Base-by-base conservation (phyloP, 2,329 filamentous ascomycete species). In the Phyllosticta citribraziliensis region DNA sequence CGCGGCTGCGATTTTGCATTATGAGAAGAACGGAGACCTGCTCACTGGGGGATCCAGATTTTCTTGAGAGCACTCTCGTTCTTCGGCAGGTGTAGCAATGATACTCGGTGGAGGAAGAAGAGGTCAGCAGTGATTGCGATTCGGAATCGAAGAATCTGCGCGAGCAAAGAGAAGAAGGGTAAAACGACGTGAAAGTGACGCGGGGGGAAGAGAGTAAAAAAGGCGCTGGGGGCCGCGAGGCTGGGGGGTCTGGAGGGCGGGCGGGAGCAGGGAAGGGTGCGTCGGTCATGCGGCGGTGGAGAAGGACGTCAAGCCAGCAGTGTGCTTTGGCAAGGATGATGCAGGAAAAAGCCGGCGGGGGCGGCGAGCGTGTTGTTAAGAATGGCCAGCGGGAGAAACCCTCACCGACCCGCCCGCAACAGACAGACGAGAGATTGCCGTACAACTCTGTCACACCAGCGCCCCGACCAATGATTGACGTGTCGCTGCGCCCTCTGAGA, bases 1-100 rank as follows among this genome's bases (percentile, higher is more conserved):
- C 68, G 72, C 71, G 72, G 70, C 70, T 75, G 72, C 72, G 73
- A 75, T 70, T 70, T 73, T 72, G 72, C 73, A 75, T 75, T 69
- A 71, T 75, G 73, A 74, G 73, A 74, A 70, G 71, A 69, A 70
- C 60, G 57, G 55, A 55, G 52, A 69, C 69, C n/a, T 55, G 72
- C 71, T 73, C 71, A 52, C 58, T 60, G 58, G 40, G 40, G 11
- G 33, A 12, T 55, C 58, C 58, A 60, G 52, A 50, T 8, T 56
- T 52, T 60, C 20, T 60, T 55, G 40, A n/a, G 40, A 47, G 40
- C 40, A 47, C 17, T 47, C 40, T 47, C 40, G 40, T 47, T 47
- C 40, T 47, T 47, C 40, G 40, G 40, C 40, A 47, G 40, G 40
- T 47, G 17, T 47, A 47, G 40, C 40, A 47, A 47, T n/a, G 40